Evolutionary conservation across 2,329 filamentous ascomycete genomes (phyloP), one percentile per base, ranked within the genome.

Genomic region (Aureobasidium sp.): DNA sequence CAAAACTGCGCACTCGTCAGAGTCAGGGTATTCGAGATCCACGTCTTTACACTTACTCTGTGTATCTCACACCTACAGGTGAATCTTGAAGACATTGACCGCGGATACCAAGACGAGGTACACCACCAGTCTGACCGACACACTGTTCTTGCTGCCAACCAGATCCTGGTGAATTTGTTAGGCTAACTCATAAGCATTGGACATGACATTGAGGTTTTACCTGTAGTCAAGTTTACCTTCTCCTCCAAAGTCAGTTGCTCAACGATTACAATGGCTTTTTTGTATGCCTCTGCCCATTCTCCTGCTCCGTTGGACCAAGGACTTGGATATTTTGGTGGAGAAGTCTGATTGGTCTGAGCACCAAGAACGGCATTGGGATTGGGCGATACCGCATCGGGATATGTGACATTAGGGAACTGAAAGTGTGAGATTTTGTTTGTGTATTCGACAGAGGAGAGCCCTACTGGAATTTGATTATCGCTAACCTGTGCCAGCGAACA

Each of bases 1-100:
- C 69, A n/a, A 63, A 64, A 39, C 91, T 88, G 1, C 87, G 84
- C n/a, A 83, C 83, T 32, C 87, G 83, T 58, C 5, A 58, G 54
- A 8, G 1, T 9, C 3, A 30, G 3, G 21, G 10, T 2, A 27
- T 2, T 10, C 4, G 3, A 2, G 3, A 25, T 15, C 5, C 10
- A 5, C 5, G 21, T 13, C 5, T 10, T 11, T 37, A 15, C n/a
- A 48, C 54, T 48, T 30, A 48, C 54, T 78, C 75, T 0, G 74
- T 74, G 29, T 70, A 73, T n/a, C 77, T 70, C 9, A 73, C 67
- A 16, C 70, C 71, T 9, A 72, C 64, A 13, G 73, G 72, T 0
- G 72, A 73, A 47, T 75, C 73, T 36, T 73, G 70, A 2, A 75
- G 64, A 54, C 74, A 76, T 1, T 75, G 67, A n/a, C 71, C 70